Conservation (phyloP, 2,329 filamentous ascomycete genomes). For the Aspergillus transmontanensis region DNA sequence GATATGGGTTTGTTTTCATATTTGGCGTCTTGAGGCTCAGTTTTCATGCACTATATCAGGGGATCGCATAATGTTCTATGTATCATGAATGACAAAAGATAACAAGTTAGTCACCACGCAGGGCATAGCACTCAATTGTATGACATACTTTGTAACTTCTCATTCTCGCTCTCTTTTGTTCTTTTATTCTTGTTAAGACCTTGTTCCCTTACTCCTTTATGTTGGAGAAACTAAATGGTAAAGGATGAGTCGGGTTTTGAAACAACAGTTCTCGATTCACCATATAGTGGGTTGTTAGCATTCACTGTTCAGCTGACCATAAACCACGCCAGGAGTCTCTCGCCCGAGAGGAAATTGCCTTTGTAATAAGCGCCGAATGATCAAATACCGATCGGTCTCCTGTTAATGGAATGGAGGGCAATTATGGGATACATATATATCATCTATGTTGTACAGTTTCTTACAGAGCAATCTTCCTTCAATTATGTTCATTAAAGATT, state of each 20-base stretch:
- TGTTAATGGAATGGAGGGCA: neutral
- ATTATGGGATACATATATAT: neutral
- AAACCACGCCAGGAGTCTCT: neutral
- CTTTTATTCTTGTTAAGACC: neutral
- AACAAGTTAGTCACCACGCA: neutral
- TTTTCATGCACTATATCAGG: slow-evolving; percentile 13
- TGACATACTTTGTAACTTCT: neutral
- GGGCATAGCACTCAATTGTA: neutral
- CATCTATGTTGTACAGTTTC: neutral
- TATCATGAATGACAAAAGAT: neutral
- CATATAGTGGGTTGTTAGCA: neutral
- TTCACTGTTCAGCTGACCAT: neutral
- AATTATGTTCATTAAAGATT: neutral
- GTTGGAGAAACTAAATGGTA: neutral
- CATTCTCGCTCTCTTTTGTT: slow-evolving; percentile 7
- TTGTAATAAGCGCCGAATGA: neutral
- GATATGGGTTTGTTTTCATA: slow-evolving; percentile 22
- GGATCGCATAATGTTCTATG: neutral
- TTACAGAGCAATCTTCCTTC: neutral
- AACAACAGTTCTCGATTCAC: neutral
- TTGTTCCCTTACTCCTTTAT: neutral
- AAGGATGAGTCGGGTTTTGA: neutral
- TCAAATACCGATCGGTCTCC: neutral
- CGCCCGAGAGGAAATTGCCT: slow-evolving; percentile 7
- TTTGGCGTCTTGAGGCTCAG: slow-evolving; percentile 23